phyloP scores from a whole-genome alignment of 768 basidiomycete species.

The Chalciporus sphaerocephalus region DNA sequence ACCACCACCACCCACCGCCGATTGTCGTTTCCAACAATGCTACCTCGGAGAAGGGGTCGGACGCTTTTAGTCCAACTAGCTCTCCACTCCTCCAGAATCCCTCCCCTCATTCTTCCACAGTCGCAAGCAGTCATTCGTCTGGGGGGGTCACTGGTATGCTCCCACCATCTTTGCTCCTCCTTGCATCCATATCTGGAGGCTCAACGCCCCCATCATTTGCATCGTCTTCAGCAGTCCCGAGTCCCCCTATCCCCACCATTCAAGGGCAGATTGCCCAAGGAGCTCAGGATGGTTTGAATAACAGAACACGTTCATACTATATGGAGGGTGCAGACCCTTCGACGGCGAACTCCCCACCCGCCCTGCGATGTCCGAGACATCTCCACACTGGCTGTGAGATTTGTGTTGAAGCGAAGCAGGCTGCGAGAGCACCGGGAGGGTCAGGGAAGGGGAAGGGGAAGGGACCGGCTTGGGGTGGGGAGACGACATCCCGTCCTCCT shows the following conservation, averaged over 20 bases:
- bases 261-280: slow-evolving; percentile 8
- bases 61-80: slow-evolving; percentile 16
- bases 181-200: slow-evolving; percentile 29
- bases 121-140: slow-evolving; percentile 18
- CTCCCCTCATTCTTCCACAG: slow-evolving; percentile 24
- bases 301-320: slow-evolving; percentile 51
- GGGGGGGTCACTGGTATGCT: slow-evolving; percentile 16
- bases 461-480: slow-evolving; percentile 26
- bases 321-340: slow-evolving; percentile 57
- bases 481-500: slow-evolving; percentile 19
- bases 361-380: slow-evolving; percentile 68
- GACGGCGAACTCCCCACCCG: slow-evolving; percentile 58
- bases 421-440: slow-evolving; percentile 25
- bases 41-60: slow-evolving; percentile 26
- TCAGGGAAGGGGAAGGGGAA: slow-evolving; percentile 22
- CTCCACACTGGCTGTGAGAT: slow-evolving; percentile 71
- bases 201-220: slow-evolving; percentile 5
- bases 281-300: slow-evolving; percentile 27
- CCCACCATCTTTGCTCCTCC: slow-evolving; percentile 25
- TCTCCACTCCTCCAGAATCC: slow-evolving; percentile 22
- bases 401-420: slow-evolving; percentile 59
- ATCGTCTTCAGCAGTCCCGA: slow-evolving; percentile 2
- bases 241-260: not conserved
- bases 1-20: slow-evolving; percentile 33
- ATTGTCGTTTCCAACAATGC: slow-evolving; percentile 27